These are phyloP conservation scores for Suillus decipiens DNA, from an alignment of 768 basidiomycete species.

Conservation along the genomic window DNA sequence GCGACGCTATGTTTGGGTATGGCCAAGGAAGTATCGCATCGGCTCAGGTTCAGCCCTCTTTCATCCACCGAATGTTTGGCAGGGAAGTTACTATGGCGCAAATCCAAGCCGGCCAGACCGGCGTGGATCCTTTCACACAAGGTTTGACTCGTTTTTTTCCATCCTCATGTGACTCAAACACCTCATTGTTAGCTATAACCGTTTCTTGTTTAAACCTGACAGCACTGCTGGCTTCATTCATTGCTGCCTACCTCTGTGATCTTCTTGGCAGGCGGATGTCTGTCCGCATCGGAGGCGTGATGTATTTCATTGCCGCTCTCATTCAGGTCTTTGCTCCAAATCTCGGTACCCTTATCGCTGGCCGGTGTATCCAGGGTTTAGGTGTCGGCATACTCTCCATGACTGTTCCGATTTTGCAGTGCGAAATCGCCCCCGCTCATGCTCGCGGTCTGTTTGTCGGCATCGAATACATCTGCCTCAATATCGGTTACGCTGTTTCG, in stretches of 20 bases:
- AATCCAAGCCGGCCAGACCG: constrained; percentile 43
- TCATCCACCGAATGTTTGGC: constrained; percentile 51
- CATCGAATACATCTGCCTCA: constrained; percentile 55
- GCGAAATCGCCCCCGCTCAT: constrained; percentile 48
- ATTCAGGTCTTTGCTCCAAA: constrained; percentile 52
- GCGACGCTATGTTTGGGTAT: constrained; percentile 59
- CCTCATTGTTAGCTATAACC: constrained; percentile 41
- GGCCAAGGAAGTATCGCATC: constrained; percentile 55
- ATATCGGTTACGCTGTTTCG: constrained; percentile 49
- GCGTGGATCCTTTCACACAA: constrained; percentile 47
- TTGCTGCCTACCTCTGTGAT: constrained; percentile 52
- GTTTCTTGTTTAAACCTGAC: constrained; percentile 53
- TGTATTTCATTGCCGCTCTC: constrained; percentile 51
- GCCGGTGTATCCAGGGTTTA: constrained; percentile 48
- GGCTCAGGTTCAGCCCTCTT: constrained; percentile 53
- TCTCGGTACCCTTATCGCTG: constrained; percentile 40
- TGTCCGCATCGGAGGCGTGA: constrained; percentile 49
- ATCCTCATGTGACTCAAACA: not conserved
- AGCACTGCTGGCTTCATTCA: constrained; percentile 46
- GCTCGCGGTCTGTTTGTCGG: constrained; percentile 55
- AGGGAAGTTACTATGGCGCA: constrained; percentile 44
- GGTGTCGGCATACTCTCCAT: constrained; percentile 53
- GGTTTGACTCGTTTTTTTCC: constrained; percentile 31
- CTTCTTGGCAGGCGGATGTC: constrained; percentile 51
- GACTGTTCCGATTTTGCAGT: constrained; percentile 51